Base-by-base conservation (phyloP, 192 early-diverging fungal species). In the Rhizophagus prolifer region DNA sequence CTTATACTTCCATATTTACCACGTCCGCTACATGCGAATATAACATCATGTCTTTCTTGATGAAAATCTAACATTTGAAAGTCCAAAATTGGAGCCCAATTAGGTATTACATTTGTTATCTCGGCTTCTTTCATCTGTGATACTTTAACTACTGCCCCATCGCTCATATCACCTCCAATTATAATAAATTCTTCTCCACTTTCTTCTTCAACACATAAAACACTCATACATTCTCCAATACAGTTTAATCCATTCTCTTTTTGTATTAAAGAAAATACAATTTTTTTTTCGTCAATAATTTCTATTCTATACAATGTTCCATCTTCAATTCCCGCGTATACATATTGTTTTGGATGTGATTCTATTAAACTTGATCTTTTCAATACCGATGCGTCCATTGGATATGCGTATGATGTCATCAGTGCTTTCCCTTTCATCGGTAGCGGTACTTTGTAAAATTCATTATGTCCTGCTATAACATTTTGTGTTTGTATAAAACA, bases 51-150 rank as follows among this genome's bases (percentile, higher is more conserved):
- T 28, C 54, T 31, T 54, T 72, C 70, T 50, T 58, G 44, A 50
- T 72, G 47, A 7, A 72, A 54, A 36, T 72, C 70, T 4, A 72
- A 8, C 54, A 72, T 58, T 50, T 58, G 70, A 54, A 72, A 72
- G 30, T 72, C 70, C 28, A 58, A 58, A 31, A 72, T 72, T 50
- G 70, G 70, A 19, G 70, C 70, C 70, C 70, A 72, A 72, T 72
- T 72, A 34, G 70, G 44, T 31, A 72, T 72, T 10, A 16, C 47
- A 13, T 19, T 54, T 54, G 44, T 58, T 58, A 72, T 58, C 19
- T 21, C 50, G 5, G 16, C 50, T 54, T 54, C 50, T 54, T 34
- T 12, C 64, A 36, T 28, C 3, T 19, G 16, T 14, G 16, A 21
- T 72, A 72, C 70, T 14, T 31, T 50, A 3, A 58, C 70, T 12